Percentiles rank a stretch among this genome's conserved stretches.
These are phyloP conservation scores for Colletotrichum tropicale DNA, from an alignment of 2,329 filamentous ascomycete species.

Conservation along the genomic window DNA sequence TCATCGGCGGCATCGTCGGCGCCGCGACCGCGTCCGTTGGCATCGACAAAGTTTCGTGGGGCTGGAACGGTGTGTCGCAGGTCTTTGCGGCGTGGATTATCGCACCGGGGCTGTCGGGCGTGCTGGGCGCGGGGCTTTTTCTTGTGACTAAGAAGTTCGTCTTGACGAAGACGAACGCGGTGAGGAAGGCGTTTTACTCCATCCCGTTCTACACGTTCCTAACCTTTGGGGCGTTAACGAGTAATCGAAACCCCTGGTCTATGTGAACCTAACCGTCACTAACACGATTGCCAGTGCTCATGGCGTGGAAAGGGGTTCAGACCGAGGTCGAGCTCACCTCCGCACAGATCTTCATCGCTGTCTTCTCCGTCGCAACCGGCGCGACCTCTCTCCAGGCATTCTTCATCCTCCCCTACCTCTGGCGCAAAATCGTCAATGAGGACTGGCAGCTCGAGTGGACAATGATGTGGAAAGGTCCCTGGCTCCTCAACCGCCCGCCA, in stretches of 20 bases:
- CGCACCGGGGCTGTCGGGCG: constrained; percentile 37
- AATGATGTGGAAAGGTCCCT: constrained; percentile 50
- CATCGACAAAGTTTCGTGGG: constrained; percentile 39
- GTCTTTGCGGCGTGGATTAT: constrained; percentile 43
- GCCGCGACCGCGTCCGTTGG: constrained; percentile 40
- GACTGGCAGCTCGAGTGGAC: constrained; percentile 57
- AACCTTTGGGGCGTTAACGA: constrained; percentile 37
- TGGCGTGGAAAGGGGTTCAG: constrained; percentile 49
- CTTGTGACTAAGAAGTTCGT: constrained; percentile 37
- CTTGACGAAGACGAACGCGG: constrained; percentile 30
- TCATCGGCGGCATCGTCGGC: constrained; percentile 47
- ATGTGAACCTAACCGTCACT: no score
- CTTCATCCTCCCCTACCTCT: constrained; percentile 59
- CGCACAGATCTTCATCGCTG: constrained; percentile 32
- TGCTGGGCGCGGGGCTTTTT: constrained; percentile 35
- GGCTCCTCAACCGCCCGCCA: constrained; percentile 43
- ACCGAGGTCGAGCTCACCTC: constrained; percentile 24
- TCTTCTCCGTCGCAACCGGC: constrained; percentile 47
- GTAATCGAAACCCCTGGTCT: constrained; percentile 22
- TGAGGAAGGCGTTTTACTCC: constrained; percentile 33
- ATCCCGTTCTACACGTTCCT: constrained; percentile 43
- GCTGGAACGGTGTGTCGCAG: constrained; percentile 38
- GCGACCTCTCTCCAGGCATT: constrained; percentile 44
- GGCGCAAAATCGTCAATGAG: constrained; percentile 52
- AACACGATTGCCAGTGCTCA: constrained; percentile 44